phyloP scores from a whole-genome alignment of 257 asterid genomes.

The Scutellaria barbata region DNA sequence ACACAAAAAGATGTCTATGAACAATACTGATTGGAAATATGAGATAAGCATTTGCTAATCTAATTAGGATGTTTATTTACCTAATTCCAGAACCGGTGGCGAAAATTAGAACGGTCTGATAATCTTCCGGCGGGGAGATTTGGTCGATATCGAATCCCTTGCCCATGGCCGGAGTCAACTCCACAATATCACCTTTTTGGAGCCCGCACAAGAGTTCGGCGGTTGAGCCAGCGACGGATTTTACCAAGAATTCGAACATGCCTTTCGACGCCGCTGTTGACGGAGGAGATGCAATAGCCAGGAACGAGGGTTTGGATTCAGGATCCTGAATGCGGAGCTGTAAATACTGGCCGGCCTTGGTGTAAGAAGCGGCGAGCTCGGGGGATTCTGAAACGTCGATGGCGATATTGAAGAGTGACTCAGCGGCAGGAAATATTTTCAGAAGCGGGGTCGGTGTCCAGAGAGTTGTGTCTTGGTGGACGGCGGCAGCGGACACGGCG shows the following conservation, averaged over 20 bases:
- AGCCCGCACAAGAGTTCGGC: conserved; percentile 85
- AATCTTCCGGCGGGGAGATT: conserved; percentile 67
- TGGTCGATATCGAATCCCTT: conserved; percentile 72
- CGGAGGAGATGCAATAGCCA: conserved; percentile 95
- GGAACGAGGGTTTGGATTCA: conserved; percentile 69
- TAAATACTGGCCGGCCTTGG: conserved; percentile 84
- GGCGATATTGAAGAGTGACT: conserved; percentile 71
- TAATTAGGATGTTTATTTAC: conserved; percentile 40
- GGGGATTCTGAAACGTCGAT: conserved; percentile 88
- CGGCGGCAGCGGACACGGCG: conserved; percentile 63
- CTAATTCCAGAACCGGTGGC: conserved; percentile 99
- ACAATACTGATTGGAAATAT: background rate
- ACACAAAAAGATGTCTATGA: background rate
- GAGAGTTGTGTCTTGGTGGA: conserved; percentile 69
- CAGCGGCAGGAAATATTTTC: conserved; percentile 77
- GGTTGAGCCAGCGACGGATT: conserved; percentile 74
- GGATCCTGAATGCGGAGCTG: conserved; percentile 77
- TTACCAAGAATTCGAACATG: conserved; percentile 81
- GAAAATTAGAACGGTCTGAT: conserved; percentile 77
- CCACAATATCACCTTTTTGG: conserved; percentile 80
- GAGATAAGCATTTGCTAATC: conserved; percentile 10
- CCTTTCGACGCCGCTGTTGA: conserved; percentile 63
- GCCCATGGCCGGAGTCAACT: conserved; percentile 81
- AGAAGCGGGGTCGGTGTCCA: conserved; percentile 80
- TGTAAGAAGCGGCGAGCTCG: conserved; percentile 74